Evolutionary conservation across 352 stramenopile species (phyloP).

Genomic region (Globisporangium parvum): DNA sequence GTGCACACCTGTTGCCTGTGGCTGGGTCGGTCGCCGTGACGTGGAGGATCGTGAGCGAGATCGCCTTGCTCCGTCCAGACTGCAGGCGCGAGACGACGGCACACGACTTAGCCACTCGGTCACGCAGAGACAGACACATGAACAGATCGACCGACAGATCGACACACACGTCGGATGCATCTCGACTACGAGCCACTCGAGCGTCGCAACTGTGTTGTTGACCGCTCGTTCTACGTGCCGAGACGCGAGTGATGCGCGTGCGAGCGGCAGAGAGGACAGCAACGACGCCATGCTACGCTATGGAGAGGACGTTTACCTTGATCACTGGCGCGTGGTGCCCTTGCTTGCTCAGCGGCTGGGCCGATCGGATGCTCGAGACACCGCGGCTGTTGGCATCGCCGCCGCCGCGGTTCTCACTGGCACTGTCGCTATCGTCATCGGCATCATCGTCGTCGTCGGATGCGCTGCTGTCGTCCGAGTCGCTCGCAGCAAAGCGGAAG

Average conservation of each 20-base stretch:
- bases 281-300: conserved; percentile 5
- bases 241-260: not conserved
- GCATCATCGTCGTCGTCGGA: conserved; percentile 15
- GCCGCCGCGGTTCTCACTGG: conserved; percentile 13
- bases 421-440: not conserved
- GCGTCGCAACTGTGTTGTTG: not conserved
- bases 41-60: conserved; percentile 28
- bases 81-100: not conserved
- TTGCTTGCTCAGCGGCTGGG: conserved; percentile 18
- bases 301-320: conserved; percentile 27
- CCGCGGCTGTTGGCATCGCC: conserved; percentile 1
- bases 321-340: conserved; percentile 12
- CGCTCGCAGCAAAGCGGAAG: conserved; percentile 45
- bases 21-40: conserved; percentile 23
- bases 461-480: conserved; percentile 39
- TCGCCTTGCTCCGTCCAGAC: conserved; percentile 6
- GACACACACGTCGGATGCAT: not conserved
- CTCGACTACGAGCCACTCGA: not conserved
- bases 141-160: not conserved
- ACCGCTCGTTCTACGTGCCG: no score
- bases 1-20: conserved; percentile 23
- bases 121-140: not conserved
- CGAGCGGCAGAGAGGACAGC: no score
- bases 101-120: not conserved
- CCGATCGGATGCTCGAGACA: conserved; percentile 18